Evolutionary conservation across 441 rosid genomes (phyloP).

Genomic region (Eutrema salsugineum): DNA sequence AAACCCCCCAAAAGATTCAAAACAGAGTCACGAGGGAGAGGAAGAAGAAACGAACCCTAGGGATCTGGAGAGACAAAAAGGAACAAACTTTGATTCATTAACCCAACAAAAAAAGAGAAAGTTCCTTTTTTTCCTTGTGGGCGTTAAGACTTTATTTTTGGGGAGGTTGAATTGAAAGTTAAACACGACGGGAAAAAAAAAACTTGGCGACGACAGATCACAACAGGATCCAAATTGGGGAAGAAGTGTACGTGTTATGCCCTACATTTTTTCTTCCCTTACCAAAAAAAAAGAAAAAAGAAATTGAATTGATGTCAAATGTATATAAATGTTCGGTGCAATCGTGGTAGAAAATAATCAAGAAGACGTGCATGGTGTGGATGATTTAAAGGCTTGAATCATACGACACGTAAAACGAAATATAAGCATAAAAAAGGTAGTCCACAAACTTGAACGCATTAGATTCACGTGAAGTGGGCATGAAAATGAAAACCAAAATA

Average conservation of each 20-base stretch:
- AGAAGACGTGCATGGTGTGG: constrained; percentile 29
- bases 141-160: constrained; percentile 1
- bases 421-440: neutral
- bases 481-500: constrained; percentile 1
- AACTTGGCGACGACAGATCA: constrained; percentile 22
- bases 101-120: neutral
- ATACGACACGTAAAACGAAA: constrained; percentile 29
- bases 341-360: neutral
- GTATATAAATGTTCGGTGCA: neutral
- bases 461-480: constrained; percentile 31
- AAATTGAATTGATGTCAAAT: neutral
- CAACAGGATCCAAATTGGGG: constrained; percentile 7
- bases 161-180: neutral
- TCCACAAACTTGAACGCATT: constrained; percentile 30
- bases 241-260: constrained; percentile 22
- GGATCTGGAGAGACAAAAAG: constrained; percentile 26
- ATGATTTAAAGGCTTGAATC: constrained; percentile 21
- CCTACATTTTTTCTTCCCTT: neutral
- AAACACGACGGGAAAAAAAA: neutral
- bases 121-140: constrained; percentile 8
- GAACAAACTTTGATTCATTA: neutral
- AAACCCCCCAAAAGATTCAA: neutral
- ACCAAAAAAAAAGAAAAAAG: neutral
- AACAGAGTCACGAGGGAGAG: constrained; percentile 1
- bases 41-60: constrained; percentile 20